Conservation (phyloP, 2,329 filamentous ascomycete genomes). For the Lachnellula willkommii region DNA sequence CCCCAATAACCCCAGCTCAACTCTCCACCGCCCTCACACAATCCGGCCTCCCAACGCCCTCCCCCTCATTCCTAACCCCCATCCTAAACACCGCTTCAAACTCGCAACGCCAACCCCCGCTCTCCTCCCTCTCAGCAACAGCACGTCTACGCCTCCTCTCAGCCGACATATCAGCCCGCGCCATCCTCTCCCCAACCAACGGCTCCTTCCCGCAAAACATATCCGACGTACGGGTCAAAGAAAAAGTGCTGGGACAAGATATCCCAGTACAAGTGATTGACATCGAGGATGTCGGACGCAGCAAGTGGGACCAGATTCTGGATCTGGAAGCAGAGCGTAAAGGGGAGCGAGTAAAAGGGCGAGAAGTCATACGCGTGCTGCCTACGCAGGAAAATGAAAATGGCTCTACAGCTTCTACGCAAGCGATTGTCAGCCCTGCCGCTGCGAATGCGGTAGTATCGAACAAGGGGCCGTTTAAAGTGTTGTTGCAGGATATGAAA, state of each 20-base stretch:
- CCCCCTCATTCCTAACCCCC: conserved; percentile 18
- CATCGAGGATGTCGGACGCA: conserved; percentile 74
- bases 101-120: conserved; percentile 43
- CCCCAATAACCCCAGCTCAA: conserved; percentile 15
- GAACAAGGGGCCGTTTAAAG: conserved; percentile 58
- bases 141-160: conserved; percentile 75
- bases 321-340: conserved; percentile 67
- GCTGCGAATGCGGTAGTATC: background rate
- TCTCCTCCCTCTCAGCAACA: conserved; percentile 70
- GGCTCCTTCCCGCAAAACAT: conserved; percentile 54
- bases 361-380: conserved; percentile 74
- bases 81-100: conserved; percentile 43
- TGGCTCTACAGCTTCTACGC: conserved; percentile 18
- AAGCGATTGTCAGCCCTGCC: conserved; percentile 30
- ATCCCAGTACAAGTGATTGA: conserved; percentile 79
- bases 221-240: conserved; percentile 47
- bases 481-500: conserved; percentile 74
- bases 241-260: conserved; percentile 53
- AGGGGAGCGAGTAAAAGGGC: conserved; percentile 68
- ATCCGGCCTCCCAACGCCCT: conserved; percentile 16
- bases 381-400: conserved; percentile 33
- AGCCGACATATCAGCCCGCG: conserved; percentile 65
- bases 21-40: conserved; percentile 18
- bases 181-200: conserved; percentile 41
- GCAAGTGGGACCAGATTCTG: conserved; percentile 83